Conservation (phyloP, 805 yeast species). For the Wickerhamomyces hampshirensis region DNA sequence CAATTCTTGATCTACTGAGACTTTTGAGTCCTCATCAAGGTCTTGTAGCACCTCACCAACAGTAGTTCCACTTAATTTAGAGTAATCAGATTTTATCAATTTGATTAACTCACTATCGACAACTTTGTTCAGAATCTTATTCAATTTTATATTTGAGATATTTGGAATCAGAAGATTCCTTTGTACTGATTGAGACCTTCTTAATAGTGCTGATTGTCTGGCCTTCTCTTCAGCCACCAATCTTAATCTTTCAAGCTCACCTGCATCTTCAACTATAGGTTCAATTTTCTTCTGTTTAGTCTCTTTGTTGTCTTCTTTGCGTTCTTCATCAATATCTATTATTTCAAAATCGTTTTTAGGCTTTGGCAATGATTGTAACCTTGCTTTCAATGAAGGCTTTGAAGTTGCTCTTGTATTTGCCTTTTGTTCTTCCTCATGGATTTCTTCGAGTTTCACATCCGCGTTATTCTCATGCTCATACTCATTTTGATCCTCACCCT, state of each 20-base stretch:
- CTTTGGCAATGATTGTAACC: conserved; percentile 32
- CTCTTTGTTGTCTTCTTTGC: conserved; percentile 7
- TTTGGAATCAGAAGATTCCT: conserved; percentile 39
- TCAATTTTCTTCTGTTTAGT: not conserved
- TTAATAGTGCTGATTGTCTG: conserved; percentile 20
- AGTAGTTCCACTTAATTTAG: too few relatives aligned
- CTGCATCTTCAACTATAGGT: conserved; percentile 14
- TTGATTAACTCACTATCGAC: conserved; percentile 30
- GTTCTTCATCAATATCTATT: conserved; percentile 28
- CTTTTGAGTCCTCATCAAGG: conserved; percentile 13
- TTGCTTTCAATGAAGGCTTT: not conserved
- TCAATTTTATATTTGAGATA: conserved; percentile 1
- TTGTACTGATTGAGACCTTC: conserved; percentile 46
- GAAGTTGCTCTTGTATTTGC: conserved; percentile 2
- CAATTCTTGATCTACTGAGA: conserved; percentile 9
- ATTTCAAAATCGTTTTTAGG: conserved; percentile 46
- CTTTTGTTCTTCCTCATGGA: conserved; percentile 1
- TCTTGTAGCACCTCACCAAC: too few relatives aligned
- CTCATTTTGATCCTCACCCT: conserved; percentile 7
- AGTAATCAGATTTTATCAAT: conserved; percentile 39
- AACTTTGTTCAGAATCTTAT: not conserved
- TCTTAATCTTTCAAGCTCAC: conserved; percentile 18
- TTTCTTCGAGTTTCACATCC: conserved; percentile 1
- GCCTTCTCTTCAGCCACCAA: conserved; percentile 12
- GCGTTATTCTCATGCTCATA: conserved; percentile 2